These are phyloP conservation scores for Paramecium pentaurelia DNA, from an alignment of 73 alveolate genomes.

Conservation along the genomic window DNA sequence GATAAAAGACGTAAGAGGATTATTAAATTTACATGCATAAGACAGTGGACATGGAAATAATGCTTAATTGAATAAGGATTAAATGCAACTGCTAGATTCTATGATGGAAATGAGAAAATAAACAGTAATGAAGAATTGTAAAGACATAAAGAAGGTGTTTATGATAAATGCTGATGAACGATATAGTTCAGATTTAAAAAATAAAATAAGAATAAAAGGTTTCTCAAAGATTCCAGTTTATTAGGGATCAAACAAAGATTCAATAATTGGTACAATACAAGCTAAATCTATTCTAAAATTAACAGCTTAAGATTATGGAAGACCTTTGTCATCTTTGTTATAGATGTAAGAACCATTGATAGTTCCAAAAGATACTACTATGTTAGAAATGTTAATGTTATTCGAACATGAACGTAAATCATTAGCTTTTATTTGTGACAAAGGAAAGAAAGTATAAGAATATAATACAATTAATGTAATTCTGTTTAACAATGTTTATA, in stretches of 20 bases:
- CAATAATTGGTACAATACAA: slow-evolving; percentile 74
- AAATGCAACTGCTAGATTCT: slow-evolving; percentile 66
- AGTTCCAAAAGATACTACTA: slow-evolving; percentile 51
- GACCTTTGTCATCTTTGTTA: neutral
- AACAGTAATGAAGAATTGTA: slow-evolving; percentile 63
- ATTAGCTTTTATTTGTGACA: slow-evolving; percentile 43
- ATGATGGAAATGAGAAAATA: slow-evolving; percentile 64
- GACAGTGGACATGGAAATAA: slow-evolving; percentile 37
- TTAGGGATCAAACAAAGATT: slow-evolving; percentile 45
- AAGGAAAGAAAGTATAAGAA: neutral
- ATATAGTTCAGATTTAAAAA: slow-evolving; percentile 56
- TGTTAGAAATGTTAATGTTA: slow-evolving; percentile 45
- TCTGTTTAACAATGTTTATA: neutral
- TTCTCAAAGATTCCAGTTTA: slow-evolving; percentile 75
- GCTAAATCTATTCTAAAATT: slow-evolving; percentile 12
- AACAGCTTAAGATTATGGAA: neutral
- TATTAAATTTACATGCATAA: slow-evolving; percentile 71
- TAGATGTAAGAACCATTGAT: slow-evolving; percentile 15
- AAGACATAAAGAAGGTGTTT: slow-evolving; percentile 65
- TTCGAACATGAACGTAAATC: slow-evolving; percentile 28
- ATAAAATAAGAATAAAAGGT: slow-evolving; percentile 67
- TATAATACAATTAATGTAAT: slow-evolving; percentile 40
- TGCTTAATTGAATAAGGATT: slow-evolving; percentile 62
- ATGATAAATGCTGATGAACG: slow-evolving; percentile 59
- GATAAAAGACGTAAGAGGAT: slow-evolving; percentile 71